phyloP scores from a whole-genome alignment of 169 alveolate species.

The Plasmodium blacklocki region DNA sequence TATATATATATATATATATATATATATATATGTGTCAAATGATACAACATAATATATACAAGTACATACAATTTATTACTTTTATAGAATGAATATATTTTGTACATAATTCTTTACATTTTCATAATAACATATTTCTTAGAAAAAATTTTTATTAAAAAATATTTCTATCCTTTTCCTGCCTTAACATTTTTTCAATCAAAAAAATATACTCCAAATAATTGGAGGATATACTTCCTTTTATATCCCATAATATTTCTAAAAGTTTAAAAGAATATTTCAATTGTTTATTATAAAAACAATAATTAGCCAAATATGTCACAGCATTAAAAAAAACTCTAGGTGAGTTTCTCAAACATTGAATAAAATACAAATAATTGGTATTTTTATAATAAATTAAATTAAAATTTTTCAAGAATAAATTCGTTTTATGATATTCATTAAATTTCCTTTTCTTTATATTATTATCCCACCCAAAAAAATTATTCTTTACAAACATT shows the following conservation, averaged over 20 bases:
- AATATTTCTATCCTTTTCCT: neutral
- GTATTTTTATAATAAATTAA: constrained; percentile 24
- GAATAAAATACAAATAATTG: constrained; percentile 42
- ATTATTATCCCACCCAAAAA: too few species aligned
- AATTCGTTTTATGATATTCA: neutral
- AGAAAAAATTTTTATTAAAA: too few species aligned
- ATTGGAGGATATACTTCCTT: constrained; percentile 28
- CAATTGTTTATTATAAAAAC: constrained; percentile 28
- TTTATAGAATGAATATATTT: too few species aligned
- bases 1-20: too few species aligned
- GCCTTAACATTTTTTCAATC: constrained; percentile 5
- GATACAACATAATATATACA: too few species aligned
- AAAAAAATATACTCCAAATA: constrained; percentile 3
- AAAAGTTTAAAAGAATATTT: constrained; percentile 19
- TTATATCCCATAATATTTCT: constrained; percentile 57
- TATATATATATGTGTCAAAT: too few species aligned
- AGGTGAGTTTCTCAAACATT: constrained; percentile 29
- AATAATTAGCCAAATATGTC: constrained; percentile 48
- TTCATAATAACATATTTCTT: too few species aligned
- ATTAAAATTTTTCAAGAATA: constrained; percentile 15
- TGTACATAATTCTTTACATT: too few species aligned
- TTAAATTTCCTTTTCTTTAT: neutral
- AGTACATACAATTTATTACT: too few species aligned
- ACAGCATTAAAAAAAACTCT: constrained; percentile 26
- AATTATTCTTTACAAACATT: too few species aligned